These are phyloP conservation scores for Aeschynomene evenia DNA, from an alignment of 306 rosid genomes.

Conservation along the genomic window DNA sequence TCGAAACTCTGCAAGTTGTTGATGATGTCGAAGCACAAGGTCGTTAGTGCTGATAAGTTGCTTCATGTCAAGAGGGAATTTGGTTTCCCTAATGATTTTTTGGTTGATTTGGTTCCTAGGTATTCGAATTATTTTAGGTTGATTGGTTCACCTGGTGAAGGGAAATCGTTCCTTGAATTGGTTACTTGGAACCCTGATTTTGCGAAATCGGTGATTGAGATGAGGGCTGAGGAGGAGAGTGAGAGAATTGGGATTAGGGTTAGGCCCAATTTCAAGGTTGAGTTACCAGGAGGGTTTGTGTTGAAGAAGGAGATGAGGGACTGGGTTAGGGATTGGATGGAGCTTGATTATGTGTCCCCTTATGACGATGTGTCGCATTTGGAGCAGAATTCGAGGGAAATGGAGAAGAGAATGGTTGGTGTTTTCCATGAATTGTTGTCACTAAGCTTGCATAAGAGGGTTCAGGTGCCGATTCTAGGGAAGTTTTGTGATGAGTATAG, in stretches of 20 bases:
- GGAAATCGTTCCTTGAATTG: conserved; percentile 65
- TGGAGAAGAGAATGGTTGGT: conserved; percentile 49
- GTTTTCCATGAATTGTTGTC: conserved; percentile 59
- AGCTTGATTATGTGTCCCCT: conserved; percentile 73
- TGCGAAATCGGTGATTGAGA: conserved; percentile 77
- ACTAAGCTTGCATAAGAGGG: conserved; percentile 66
- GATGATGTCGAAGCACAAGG: conserved; percentile 72
- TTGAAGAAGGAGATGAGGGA: conserved; percentile 88
- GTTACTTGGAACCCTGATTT: conserved; percentile 66
- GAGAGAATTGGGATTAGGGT: conserved; percentile 55
- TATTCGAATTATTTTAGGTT: conserved; percentile 71
- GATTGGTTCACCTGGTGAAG: conserved; percentile 65
- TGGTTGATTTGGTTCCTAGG: conserved; percentile 76
- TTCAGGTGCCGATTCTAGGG: conserved; percentile 75
- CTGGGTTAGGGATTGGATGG: conserved; percentile 94
- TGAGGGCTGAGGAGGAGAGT: conserved; percentile 71
- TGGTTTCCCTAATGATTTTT: conserved; percentile 81
- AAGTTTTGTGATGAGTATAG: conserved; percentile 75
- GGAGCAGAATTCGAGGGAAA: conserved; percentile 68
- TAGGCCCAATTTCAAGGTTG: conserved; percentile 67
- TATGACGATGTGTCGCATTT: conserved; percentile 62
- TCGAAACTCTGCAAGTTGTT: conserved; percentile 72
- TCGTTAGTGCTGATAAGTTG: conserved; percentile 76
- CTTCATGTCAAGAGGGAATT: conserved; percentile 83
- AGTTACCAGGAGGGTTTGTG: conserved; percentile 69